Percentiles rank a stretch among this genome's conserved stretches.
Conservation (phyloP, 768 basidiomycete genomes). For the Tylopilus felleus region DNA sequence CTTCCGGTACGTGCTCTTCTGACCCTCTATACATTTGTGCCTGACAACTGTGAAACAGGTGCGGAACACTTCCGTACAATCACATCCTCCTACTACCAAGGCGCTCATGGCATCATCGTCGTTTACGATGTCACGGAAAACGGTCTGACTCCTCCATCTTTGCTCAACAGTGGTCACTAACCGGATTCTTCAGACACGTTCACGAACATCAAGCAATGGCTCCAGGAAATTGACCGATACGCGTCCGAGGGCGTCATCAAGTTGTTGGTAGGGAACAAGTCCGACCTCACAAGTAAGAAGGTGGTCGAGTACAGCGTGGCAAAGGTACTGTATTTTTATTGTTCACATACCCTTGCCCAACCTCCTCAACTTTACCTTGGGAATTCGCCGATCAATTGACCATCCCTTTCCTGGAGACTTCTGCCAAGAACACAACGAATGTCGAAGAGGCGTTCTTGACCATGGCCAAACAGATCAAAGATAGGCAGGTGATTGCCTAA, state of each 20-base stretch:
- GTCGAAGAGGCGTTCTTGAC: constrained; percentile 99
- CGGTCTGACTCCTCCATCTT: constrained; percentile 40
- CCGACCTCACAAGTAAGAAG: constrained; percentile 96
- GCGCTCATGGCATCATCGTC: constrained; percentile 96
- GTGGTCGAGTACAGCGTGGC: constrained; percentile 87
- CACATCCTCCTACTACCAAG: constrained; percentile 99
- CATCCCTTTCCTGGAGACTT: constrained; percentile 96
- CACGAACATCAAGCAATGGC: constrained; percentile 93
- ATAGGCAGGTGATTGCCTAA: constrained; percentile 54
- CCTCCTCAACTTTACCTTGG: constrained; percentile 37
- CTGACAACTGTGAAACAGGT: constrained; percentile 43
- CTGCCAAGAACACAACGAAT: constrained; percentile 98
- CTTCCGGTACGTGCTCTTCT: constrained; percentile 63
- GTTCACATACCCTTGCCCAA: neutral
- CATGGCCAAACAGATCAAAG: constrained; percentile 95
- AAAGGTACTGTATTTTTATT: constrained; percentile 49
- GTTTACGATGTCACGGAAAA: constrained; percentile 99
- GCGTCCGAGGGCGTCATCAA: constrained; percentile 99
- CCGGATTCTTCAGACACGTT: constrained; percentile 67
- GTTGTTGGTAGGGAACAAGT: constrained; percentile 97
- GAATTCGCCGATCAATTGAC: constrained; percentile 94
- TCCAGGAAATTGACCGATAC: constrained; percentile 91
- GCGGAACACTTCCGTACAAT: constrained; percentile 99
- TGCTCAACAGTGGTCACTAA: constrained; percentile 5
- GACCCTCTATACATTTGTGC: neutral